Evolutionary conservation across 768 basidiomycete genomes (phyloP).

Genomic region (Boletus tomentosulus): DNA sequence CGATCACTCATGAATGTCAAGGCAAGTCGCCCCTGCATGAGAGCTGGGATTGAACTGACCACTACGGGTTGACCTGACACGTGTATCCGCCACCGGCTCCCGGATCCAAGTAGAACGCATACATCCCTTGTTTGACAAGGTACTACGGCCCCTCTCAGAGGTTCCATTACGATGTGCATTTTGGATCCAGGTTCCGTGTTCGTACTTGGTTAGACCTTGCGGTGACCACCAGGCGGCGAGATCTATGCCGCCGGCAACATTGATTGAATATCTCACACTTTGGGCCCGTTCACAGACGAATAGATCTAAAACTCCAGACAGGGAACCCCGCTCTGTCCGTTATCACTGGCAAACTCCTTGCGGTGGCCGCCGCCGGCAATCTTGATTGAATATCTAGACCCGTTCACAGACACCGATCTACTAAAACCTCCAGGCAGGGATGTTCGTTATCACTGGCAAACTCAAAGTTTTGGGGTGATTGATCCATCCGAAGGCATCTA

Average conservation of each 20-base stretch:
- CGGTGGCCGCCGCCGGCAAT: not conserved
- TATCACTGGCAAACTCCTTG: not conserved
- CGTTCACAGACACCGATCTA: not conserved
- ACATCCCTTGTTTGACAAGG: not conserved
- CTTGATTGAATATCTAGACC: not conserved
- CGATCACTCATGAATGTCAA: not conserved
- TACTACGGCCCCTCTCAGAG: not conserved
- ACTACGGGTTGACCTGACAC: not conserved
- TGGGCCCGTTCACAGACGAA: not conserved
- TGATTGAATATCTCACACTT: not conserved
- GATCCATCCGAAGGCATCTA: not conserved
- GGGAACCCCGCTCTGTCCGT: not conserved
- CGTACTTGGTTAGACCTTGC: not conserved
- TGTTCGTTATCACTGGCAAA: not conserved
- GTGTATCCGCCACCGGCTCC: not conserved
- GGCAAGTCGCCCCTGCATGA: not conserved
- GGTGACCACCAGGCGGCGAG: not conserved
- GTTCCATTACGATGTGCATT: not conserved
- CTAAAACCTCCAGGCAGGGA: not conserved
- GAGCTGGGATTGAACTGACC: not conserved
- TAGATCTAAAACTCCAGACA: not conserved
- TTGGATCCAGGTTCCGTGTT: not conserved
- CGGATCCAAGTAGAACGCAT: not conserved
- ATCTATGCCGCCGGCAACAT: not conserved
- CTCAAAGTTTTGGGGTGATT: not conserved